These are phyloP conservation scores for Baudoinia panamericana DNA, from an alignment of 495 filamentous ascomycete species.

Conservation along the genomic window DNA sequence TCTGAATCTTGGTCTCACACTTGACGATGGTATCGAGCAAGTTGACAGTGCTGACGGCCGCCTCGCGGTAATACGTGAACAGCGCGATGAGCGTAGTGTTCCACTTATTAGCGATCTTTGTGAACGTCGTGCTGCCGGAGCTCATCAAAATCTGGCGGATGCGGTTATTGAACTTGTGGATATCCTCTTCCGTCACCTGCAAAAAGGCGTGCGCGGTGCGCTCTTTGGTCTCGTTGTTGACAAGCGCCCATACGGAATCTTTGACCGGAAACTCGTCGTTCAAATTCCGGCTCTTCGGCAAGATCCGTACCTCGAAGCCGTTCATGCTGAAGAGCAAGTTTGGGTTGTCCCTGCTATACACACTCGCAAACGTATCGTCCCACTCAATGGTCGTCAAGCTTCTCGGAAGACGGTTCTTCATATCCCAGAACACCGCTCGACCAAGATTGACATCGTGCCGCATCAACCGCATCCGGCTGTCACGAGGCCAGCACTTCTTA, in stretches of 20 bases:
- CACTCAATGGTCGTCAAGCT: slow-evolving; percentile 96
- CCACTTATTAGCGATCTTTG: slow-evolving; percentile 99
- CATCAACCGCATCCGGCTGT: slow-evolving; percentile 97
- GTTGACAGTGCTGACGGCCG: slow-evolving; percentile 92
- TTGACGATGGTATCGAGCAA: slow-evolving; percentile 97
- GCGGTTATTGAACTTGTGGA: slow-evolving; percentile 97
- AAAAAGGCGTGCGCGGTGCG: slow-evolving; percentile 96
- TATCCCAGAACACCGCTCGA: slow-evolving; percentile 95
- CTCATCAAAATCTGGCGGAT: slow-evolving; percentile 99
- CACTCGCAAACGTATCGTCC: slow-evolving; percentile 98
- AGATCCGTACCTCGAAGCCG: slow-evolving; percentile 92
- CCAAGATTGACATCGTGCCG: slow-evolving; percentile 98
- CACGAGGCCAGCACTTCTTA: slow-evolving; percentile 98
- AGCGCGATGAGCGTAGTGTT: slow-evolving; percentile 97
- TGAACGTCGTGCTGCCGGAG: slow-evolving; percentile 96
- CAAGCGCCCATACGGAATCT: slow-evolving; percentile 94
- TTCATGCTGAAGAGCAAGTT: slow-evolving; percentile 97
- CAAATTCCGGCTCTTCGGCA: slow-evolving; percentile 89
- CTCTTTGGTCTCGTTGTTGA: slow-evolving; percentile 92
- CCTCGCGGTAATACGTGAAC: slow-evolving; percentile 98
- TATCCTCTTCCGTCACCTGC: slow-evolving; percentile 95
- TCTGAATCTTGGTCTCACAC: slow-evolving; percentile 99
- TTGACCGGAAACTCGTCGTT: slow-evolving; percentile 96
- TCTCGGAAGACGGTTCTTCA: slow-evolving; percentile 91
- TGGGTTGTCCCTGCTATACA: slow-evolving; percentile 97